Base-by-base conservation (phyloP, 202 grass and related monocot species). In the Zoysia matrella region DNA sequence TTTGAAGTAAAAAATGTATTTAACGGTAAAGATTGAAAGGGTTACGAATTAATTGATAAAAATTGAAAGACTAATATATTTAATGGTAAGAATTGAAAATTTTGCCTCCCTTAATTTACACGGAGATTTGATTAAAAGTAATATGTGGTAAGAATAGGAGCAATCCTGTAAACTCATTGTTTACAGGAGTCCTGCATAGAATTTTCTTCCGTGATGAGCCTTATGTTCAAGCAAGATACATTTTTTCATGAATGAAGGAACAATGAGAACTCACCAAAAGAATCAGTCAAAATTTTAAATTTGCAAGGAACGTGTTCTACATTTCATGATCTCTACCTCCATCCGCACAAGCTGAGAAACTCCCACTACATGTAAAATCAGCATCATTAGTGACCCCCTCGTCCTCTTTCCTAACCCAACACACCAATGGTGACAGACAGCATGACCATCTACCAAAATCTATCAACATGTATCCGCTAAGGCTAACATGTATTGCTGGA, bases 241-340 rank as follows among this genome's bases (percentile, higher is more conserved):
- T 53, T 43, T 57, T 60, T 58, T 30, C 53, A 73, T 45, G 9
- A 67, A 16, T 1, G 5, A 36, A 36, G 46, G 40, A 53, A 74
- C 11, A 30, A 30, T 30, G 22, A 46, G 44, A 47, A 66, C 13
- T 8, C 3, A 1, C 67, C 58, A 30, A 70, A 79, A 80, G 13
- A 82, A 86, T 53, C 40, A 7, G 82, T 83, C 84, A 90, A 30
- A 30, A 30, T 30, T 30, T 30, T 30, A 90, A 90, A 76, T 52
- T 80, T 83, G 79, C 63, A 56, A 50, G 7, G 47, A 60, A 64
- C 64, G 53, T 47, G 48, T 48, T 74, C 57, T 73, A 77, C 67
- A 77, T 55, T 61, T 68, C 67, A 68, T 40, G 77, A 76, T 14
- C 65, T 58, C 88, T 83, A 74, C 22, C 75, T 58, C 14, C 55